phyloP scores from a whole-genome alignment of 495 filamentous ascomycete genomes.

The Cercophora scortea region DNA sequence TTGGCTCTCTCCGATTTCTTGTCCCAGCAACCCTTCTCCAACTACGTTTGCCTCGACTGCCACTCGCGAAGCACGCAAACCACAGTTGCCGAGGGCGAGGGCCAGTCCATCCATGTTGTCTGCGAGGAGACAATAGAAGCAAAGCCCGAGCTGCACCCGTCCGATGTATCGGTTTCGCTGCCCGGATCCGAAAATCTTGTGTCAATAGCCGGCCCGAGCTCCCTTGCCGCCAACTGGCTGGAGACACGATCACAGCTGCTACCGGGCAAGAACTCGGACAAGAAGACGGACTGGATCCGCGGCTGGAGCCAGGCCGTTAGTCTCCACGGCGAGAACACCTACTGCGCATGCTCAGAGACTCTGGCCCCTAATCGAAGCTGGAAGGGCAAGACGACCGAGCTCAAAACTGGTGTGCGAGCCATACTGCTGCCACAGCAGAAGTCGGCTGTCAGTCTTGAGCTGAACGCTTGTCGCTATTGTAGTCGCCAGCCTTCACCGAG shows the following conservation, averaged over 20 bases:
- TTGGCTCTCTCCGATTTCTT: constrained; percentile 2
- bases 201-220: not conserved
- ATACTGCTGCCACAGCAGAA: constrained; percentile 3
- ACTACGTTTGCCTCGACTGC: not conserved
- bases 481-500: constrained; percentile 10
- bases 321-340: constrained; percentile 14
- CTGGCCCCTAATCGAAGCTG: not conserved
- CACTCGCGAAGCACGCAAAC: not conserved
- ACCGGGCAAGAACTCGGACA: constrained; percentile 18
- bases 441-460: not conserved
- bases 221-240: constrained; percentile 14
- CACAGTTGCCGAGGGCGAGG: not conserved
- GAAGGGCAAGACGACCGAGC: not conserved
- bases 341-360: constrained; percentile 21
- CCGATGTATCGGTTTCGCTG: not conserved
- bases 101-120: not conserved
- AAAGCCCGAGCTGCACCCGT: not conserved
- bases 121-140: not conserved
- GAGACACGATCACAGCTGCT: constrained; percentile 17
- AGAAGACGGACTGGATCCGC: constrained; percentile 27
- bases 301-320: constrained; percentile 23
- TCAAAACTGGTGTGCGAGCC: constrained; percentile 14
- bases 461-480: constrained; percentile 15
- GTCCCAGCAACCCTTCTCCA: not conserved
- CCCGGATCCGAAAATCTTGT: not conserved